Percentiles rank a stretch among this genome's conserved stretches.
These are phyloP conservation scores for Vitis hybrid DNA, from an alignment of 177 flowering plant species.

Conservation along the genomic window DNA sequence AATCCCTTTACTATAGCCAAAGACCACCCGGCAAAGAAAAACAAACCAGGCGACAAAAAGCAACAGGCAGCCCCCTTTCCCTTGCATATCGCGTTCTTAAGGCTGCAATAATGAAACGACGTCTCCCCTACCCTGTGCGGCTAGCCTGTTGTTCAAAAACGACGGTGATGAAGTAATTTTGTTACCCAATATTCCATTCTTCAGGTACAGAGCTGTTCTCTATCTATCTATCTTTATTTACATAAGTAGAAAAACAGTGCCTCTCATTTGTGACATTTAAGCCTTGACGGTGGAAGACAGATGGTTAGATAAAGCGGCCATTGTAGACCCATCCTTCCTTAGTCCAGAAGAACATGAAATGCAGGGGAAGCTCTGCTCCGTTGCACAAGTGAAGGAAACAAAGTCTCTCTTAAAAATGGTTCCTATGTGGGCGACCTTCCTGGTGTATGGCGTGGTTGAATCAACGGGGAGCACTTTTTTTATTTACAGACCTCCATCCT, in stretches of 20 bases:
- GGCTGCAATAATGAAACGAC: background rate
- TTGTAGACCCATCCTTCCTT: background rate
- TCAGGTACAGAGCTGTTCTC: background rate
- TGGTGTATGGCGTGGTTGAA: conserved; percentile 6
- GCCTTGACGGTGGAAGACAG: background rate
- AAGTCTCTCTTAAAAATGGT: background rate
- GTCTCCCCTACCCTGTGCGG: background rate
- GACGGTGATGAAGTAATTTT: no score
- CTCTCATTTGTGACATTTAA: no score
- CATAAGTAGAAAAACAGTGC: background rate
- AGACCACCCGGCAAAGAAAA: background rate
- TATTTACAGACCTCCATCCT: background rate
- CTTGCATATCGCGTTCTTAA: background rate
- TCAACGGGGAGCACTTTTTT: conserved; percentile 7
- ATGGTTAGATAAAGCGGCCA: conserved; percentile 12
- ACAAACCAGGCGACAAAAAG: no score
- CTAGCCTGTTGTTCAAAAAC: background rate
- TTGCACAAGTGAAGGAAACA: conserved; percentile 1
- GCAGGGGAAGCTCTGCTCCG: conserved; percentile 4
- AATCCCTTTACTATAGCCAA: background rate
- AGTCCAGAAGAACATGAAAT: conserved; percentile 1
- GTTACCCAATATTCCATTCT: background rate
- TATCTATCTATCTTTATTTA: background rate
- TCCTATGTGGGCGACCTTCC: conserved; percentile 6
- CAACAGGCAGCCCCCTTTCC: background rate